Percentiles rank a stretch among this genome's conserved stretches.
Evolutionary conservation across 2,329 filamentous ascomycete genomes (phyloP).

Genomic region (Botrytis porri): DNA sequence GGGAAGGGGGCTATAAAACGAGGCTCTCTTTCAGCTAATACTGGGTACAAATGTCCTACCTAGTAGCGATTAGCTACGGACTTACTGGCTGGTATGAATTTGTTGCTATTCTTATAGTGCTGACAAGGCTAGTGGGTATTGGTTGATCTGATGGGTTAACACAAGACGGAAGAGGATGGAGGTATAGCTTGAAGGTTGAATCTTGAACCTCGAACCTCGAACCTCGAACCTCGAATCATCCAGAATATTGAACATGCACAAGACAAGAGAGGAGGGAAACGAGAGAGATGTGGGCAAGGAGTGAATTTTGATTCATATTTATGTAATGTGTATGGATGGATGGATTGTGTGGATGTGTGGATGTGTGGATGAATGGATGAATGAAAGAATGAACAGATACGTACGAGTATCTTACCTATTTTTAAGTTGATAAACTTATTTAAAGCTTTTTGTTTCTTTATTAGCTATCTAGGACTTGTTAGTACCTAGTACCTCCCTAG

Average conservation of each 20-base stretch:
- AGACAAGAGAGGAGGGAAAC: background rate
- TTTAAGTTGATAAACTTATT: background rate
- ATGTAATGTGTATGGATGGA: background rate
- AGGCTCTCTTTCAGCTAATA: background rate
- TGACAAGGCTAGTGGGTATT: slow-evolving; percentile 15
- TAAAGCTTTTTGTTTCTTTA: background rate
- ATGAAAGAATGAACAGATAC: background rate
- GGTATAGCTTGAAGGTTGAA: too few relatives aligned
- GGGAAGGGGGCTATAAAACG: background rate
- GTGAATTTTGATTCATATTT: background rate
- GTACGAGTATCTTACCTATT: too few relatives aligned
- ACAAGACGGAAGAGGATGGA: background rate
- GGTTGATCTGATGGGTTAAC: background rate
- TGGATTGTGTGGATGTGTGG: too few relatives aligned
- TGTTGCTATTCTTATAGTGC: slow-evolving; percentile 7
- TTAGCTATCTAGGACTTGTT: background rate
- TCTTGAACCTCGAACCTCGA: too few relatives aligned
- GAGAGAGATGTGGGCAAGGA: background rate
- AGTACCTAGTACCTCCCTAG: background rate
- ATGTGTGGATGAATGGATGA: background rate
- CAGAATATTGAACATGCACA: background rate
- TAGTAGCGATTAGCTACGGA: background rate
- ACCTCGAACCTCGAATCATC: background rate
- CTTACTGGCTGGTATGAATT: background rate
- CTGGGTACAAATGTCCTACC: background rate